These are phyloP conservation scores for Talaromyces albobiverticillius DNA, from an alignment of 2,329 filamentous ascomycete species.

Conservation along the genomic window DNA sequence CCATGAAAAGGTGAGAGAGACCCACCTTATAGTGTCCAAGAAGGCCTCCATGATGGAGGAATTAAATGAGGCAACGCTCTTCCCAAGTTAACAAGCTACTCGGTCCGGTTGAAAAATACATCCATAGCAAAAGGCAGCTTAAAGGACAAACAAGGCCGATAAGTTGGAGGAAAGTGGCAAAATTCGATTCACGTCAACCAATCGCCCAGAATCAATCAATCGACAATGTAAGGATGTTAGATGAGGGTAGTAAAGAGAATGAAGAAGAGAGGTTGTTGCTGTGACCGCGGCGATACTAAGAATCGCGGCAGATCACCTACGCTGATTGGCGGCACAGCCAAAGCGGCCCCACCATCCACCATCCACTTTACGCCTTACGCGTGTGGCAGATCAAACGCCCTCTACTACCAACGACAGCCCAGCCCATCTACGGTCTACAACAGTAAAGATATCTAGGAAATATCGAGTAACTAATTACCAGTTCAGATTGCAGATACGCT, in stretches of 20 bases:
- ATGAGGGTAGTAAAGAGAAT: not conserved
- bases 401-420: too few species aligned
- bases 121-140: not conserved
- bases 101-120: not conserved
- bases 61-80: not conserved
- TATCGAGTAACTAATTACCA: not conserved
- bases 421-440: too few species aligned
- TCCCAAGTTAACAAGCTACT: not conserved
- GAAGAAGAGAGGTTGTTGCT: not conserved
- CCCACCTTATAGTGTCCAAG: slow-evolving; percentile 42
- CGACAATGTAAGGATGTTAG: not conserved
- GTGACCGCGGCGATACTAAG: not conserved
- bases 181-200: too few species aligned
- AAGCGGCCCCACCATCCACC: not conserved
- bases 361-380: not conserved
- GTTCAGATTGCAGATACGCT: not conserved
- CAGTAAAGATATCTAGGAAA: too few species aligned
- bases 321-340: not conserved
- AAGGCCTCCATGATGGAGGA: slow-evolving; percentile 36
- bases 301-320: not conserved
- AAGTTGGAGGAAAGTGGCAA: too few species aligned
- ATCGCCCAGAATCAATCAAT: too few species aligned
- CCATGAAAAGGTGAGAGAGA: not conserved
- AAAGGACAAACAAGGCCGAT: too few species aligned
- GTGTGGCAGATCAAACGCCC: not conserved